phyloP scores from a whole-genome alignment of 2,329 filamentous ascomycete genomes.

The Furcasterigmium sp. region DNA sequence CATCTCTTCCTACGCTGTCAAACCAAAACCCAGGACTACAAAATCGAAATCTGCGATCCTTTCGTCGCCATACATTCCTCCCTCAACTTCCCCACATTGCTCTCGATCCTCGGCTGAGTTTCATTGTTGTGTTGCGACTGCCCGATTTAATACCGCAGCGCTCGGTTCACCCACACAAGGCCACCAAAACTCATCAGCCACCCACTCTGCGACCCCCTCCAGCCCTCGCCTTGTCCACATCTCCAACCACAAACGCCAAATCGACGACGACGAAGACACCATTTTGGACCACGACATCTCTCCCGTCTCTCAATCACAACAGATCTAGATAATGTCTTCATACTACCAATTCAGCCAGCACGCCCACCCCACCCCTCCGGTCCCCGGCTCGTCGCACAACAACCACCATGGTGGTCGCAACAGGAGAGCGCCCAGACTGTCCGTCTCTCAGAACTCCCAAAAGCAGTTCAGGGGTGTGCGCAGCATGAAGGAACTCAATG shows the following conservation, averaged over 20 bases:
- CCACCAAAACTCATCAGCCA: neutral
- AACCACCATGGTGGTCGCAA: conserved; percentile 75
- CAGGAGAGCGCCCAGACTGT: conserved; percentile 75
- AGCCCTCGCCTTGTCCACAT: neutral
- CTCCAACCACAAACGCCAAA: neutral
- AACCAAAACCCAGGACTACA: neutral
- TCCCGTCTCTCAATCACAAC: neutral
- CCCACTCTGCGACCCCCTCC: no score
- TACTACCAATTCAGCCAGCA: conserved; percentile 61
- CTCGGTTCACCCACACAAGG: conserved; percentile 3
- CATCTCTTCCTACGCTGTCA: neutral
- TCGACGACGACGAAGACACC: neutral
- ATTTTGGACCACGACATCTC: conserved; percentile 4
- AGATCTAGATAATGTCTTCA: conserved; percentile 48
- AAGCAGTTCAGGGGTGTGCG: conserved; percentile 82
- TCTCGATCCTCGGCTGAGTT: neutral
- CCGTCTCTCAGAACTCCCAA: conserved; percentile 75
- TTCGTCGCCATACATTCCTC: neutral
- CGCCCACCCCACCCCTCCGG: conserved; percentile 50
- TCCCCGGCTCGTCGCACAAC: conserved; percentile 59
- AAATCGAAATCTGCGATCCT: neutral
- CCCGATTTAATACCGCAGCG: conserved; percentile 6
- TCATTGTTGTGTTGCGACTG: conserved; percentile 3
- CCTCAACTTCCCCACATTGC: neutral
- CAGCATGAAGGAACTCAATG: conserved; percentile 79